A percentile compares a stretch with the other conserved stretches of the same genome.
phyloP scores from a whole-genome alignment of 2,329 filamentous ascomycete genomes.

The Fusarium caatingaense region DNA sequence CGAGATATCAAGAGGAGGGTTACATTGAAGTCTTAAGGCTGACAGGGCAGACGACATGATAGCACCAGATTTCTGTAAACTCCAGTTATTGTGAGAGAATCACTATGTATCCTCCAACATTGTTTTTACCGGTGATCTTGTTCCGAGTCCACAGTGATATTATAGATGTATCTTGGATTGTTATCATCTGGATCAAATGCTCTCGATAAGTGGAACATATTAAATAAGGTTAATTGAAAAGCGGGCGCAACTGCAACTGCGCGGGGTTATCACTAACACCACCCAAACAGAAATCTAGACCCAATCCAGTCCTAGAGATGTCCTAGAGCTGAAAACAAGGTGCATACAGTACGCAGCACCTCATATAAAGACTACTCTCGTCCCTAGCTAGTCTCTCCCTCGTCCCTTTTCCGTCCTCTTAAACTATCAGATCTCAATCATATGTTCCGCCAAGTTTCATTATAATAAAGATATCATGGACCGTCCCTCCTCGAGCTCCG shows the following conservation, averaged over 20 bases:
- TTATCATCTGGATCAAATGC: not conserved
- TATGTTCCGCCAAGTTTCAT: not conserved
- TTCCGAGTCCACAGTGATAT: not conserved
- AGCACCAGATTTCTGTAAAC: not conserved
- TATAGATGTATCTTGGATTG: not conserved
- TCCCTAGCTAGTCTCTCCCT: not conserved
- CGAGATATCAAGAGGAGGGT: slow-evolving; percentile 9
- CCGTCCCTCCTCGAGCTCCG: slow-evolving; percentile 44
- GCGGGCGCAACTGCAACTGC: slow-evolving; percentile 23
- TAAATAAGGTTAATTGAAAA: slow-evolving; percentile 24
- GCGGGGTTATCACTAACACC: slow-evolving; percentile 24
- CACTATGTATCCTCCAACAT: not conserved
- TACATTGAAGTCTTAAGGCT: not conserved
- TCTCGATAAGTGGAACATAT: slow-evolving; percentile 18
- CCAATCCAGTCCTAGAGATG: not conserved
- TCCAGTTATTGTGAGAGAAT: not conserved
- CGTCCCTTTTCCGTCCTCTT: not conserved
- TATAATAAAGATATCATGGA: slow-evolving; percentile 35
- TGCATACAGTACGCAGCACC: not conserved
- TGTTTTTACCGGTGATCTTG: not conserved
- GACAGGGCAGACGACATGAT: not conserved
- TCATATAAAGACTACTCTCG: not conserved
- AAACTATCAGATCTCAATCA: not conserved
- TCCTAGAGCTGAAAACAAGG: slow-evolving; percentile 1
- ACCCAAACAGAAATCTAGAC: slow-evolving; percentile 27